Evolutionary conservation across 169 alveolate species (phyloP).

Genomic region (Besnoitia besnoiti): DNA sequence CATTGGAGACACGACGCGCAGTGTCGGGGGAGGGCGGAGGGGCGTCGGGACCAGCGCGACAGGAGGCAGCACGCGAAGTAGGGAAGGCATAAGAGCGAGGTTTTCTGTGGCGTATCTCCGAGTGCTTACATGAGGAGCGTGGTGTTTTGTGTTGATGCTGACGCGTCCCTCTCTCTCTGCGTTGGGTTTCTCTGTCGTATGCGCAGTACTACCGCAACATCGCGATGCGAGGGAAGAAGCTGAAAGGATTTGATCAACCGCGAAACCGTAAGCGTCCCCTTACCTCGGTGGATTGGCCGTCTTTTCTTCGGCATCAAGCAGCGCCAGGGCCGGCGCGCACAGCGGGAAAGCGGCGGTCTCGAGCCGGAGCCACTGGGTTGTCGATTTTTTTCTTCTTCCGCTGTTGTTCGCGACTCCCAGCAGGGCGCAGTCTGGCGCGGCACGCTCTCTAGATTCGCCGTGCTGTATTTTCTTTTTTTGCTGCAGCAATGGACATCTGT

Average conservation of each 20-base stretch:
- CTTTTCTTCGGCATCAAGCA: neutral
- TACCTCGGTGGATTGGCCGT: neutral
- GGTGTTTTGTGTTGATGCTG: too few relatives aligned
- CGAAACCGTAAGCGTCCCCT: slow-evolving; percentile 34
- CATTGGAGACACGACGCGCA: too few relatives aligned
- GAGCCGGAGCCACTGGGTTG: neutral
- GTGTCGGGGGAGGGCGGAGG: too few relatives aligned
- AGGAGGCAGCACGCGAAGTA: too few relatives aligned
- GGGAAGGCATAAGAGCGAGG: too few relatives aligned
- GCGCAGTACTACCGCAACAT: slow-evolving; percentile 19
- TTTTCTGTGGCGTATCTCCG: too few relatives aligned
- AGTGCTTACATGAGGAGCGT: too few relatives aligned
- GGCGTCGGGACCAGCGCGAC: too few relatives aligned
- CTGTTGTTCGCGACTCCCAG: neutral
- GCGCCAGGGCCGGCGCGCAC: neutral
- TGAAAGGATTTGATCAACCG: slow-evolving; percentile 39
- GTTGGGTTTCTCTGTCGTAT: neutral
- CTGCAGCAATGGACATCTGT: slow-evolving; percentile 45
- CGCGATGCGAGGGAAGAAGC: slow-evolving; percentile 31
- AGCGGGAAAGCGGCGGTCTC: neutral
- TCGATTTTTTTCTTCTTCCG: neutral
- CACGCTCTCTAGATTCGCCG: neutral
- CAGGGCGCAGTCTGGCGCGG: neutral
- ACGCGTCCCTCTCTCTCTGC: neutral
- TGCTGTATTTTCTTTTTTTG: neutral